Conservation (phyloP, 129 eudicot genomes). For the Solidago caesia region DNA sequence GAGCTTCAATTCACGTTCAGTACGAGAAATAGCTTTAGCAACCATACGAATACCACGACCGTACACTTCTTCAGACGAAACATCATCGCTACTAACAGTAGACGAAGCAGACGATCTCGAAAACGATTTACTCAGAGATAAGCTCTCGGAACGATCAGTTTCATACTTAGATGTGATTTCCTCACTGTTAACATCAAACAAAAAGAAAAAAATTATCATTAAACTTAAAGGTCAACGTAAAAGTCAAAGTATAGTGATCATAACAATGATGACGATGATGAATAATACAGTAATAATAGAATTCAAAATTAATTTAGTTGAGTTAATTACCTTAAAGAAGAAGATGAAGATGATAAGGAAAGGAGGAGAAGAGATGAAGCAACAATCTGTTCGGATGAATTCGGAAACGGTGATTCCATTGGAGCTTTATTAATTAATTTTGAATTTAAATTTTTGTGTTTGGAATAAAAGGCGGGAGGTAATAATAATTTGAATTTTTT, state of each 20-base stretch:
- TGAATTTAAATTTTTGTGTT: not conserved
- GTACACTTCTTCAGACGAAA: conserved; percentile 35
- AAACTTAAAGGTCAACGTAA: not conserved
- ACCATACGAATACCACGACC: conserved; percentile 18
- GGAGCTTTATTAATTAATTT: not conserved
- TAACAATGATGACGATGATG: not conserved
- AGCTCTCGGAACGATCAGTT: conserved; percentile 26
- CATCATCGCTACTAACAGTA: conserved; percentile 39
- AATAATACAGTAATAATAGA: too few species aligned
- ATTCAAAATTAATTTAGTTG: not conserved
- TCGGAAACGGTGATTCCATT: conserved; percentile 49
- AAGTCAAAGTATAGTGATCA: not conserved
- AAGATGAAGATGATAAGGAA: conserved; percentile 21
- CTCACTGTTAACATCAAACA: conserved; percentile 26
- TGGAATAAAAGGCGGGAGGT: conserved; percentile 35
- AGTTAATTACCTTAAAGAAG: conserved; percentile 33
- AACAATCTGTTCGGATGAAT: conserved; percentile 42
- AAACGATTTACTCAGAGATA: conserved; percentile 27
- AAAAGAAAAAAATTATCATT: conserved; percentile 15
- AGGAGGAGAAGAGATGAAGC: conserved; percentile 82
- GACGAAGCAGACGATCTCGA: conserved; percentile 44
- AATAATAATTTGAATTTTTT: conserved; percentile 27
- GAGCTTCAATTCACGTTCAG: conserved; percentile 47
- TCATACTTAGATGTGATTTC: conserved; percentile 14
- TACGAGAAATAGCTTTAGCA: conserved; percentile 32